Evolutionary conservation across 2,329 filamentous ascomycete species (phyloP).

Genomic region (Reticulascus tulasneorum): DNA sequence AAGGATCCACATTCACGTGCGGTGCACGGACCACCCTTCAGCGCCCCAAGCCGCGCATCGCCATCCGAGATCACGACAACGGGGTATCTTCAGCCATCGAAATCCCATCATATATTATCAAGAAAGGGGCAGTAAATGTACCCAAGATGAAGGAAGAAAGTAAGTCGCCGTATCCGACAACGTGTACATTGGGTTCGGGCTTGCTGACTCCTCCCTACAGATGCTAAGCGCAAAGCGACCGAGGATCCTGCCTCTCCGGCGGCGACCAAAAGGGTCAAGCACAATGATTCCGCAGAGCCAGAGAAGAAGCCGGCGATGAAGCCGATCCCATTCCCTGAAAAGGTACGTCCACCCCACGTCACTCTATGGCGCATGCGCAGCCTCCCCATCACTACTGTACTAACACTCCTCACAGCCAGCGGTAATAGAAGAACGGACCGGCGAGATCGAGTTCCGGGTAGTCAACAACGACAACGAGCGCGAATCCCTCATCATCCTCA

Average conservation of each 20-base stretch:
- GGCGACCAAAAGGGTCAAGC: constrained; percentile 63
- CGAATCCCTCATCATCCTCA: constrained; percentile 90
- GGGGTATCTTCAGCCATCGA: constrained; percentile 10
- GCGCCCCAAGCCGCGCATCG: constrained; percentile 4
- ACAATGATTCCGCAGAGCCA: constrained; percentile 36
- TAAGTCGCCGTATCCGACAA: constrained; percentile 16
- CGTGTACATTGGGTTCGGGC: not conserved
- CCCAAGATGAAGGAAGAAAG: constrained; percentile 35
- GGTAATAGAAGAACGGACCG: constrained; percentile 87
- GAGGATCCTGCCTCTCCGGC: constrained; percentile 60
- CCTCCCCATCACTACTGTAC: not conserved
- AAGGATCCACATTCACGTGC: constrained; percentile 24
- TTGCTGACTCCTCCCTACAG: constrained; percentile 3
- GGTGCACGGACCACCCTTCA: constrained; percentile 18
- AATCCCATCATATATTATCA: constrained; percentile 7
- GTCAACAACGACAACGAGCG: constrained; percentile 92
- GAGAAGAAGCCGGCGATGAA: constrained; percentile 52
- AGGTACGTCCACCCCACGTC: constrained; percentile 44
- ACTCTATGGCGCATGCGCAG: not conserved
- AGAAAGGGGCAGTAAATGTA: constrained; percentile 8
- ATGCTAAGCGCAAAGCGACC: constrained; percentile 67
- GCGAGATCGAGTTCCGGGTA: constrained; percentile 94
- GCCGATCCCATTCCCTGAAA: constrained; percentile 84
- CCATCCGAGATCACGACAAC: constrained; percentile 10
- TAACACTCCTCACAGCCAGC: constrained; percentile 56